Base-by-base conservation (phyloP, 495 filamentous ascomycete species). In the Lasiosphaeris hirsuta region DNA sequence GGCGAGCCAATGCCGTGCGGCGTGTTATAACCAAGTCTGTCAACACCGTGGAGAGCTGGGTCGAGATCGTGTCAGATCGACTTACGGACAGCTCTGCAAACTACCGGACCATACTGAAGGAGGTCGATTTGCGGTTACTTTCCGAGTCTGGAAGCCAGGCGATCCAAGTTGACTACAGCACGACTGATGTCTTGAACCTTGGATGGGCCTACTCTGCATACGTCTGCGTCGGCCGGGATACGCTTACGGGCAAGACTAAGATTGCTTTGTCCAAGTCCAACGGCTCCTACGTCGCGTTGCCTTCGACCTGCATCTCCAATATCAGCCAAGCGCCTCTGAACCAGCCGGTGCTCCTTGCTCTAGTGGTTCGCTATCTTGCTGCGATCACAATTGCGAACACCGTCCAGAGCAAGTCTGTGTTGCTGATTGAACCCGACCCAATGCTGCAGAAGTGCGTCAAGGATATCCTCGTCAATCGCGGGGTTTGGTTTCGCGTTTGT, bases 151-250 rank as follows among this genome's bases (percentile, higher is more conserved):
- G 58, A 44, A 15, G 49, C 0, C 19, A 56, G 7, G 15, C 23
- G 1, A 59, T 78, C 13, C 67, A 66, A 43, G 69, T 77, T 0
- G 64, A 75, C 45, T 76, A 72, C 58, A 78, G 76, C 62, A 69
- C 65, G 2, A 68, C 62, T 0, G 54, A 70, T 11, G 42, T 58
- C 2, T 17, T 75, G 7, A 65, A 52, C 3, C 13, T 72, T n/a
- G 44, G 40, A 23, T 9, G 35, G 23, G 3, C 10, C 1, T n/a
- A 1, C 9, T 42, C 44, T 1, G 48, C 48, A 0, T 66, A 75
- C 37, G 33, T 77, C 35, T 73, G 67, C 41, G 46, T 72, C 5
- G 75, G 76, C 4, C 58, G 65, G 7, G 50, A 71, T 15, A 14
- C 52, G 14, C 6, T 43, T 10, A 68, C 63, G 2, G 59, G 60